Base-by-base conservation (phyloP, 192 early-diverging fungal genomes). In the Rhizoclosmatium globosum region DNA sequence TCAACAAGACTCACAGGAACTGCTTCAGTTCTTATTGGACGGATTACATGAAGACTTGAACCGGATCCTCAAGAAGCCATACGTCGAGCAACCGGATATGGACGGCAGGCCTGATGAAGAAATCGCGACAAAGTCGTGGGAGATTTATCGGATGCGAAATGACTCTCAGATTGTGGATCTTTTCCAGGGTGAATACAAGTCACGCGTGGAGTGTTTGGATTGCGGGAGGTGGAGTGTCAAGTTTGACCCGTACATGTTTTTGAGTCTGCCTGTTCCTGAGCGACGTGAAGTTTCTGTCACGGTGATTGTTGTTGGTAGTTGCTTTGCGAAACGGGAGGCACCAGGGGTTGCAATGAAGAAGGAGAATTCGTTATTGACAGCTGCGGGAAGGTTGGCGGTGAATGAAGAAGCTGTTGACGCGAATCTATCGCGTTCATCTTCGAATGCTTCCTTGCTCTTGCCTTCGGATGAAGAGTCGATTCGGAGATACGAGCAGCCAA, bases 21-120 rank as follows among this genome's bases (percentile, higher is more conserved):
- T 96, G 11, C 82, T 95, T 53, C 89, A 87, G 17, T 95, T 91
- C 56, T 82, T 96, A 44, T 84, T 96, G 21, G 95, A 96, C 79
- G 94, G 94, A 0, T 79, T 96, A 60, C 95, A 96, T 78, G 95
- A 96, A 77, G 95, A 96, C 53, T 83, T 96, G 57, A 95, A 96
- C 79, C 87, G 94, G 15, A 93, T 96, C 48, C 59, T 84, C 59
- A 88, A 92, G 59, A 95, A 94, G 62, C 93, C 93, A 1, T 96
- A 94, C 80, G 86, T 94, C 39, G 93, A 95, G 71, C 80, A 87
- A 6, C 92, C 93, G n/a, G 94, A 96, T 66, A 90, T 90, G 46
- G 86, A 91, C 56, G 90, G 88, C 3, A 79, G 86, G 78, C 83
- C 89, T 39, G 92, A 94, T 74, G 77, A 78, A 17, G 94, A 89